Evolutionary conservation across 2,329 filamentous ascomycete genomes (phyloP).

Genomic region (Alternaria angustiovoidea): DNA sequence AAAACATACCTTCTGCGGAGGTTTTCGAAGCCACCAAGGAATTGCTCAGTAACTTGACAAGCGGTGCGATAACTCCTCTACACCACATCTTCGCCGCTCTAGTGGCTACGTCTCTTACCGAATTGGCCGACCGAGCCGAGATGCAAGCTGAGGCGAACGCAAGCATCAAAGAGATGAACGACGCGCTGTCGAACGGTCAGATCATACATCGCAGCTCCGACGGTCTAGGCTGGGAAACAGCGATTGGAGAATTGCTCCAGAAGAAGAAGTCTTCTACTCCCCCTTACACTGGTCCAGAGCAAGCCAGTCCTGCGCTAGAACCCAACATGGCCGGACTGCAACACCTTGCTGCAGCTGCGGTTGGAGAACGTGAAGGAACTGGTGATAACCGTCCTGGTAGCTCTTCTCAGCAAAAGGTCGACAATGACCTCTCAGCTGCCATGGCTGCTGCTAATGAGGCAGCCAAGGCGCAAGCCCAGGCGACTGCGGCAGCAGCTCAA

Average conservation of each 20-base stretch:
- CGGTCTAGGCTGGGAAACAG: conserved; percentile 46
- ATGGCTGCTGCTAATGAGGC: conserved; percentile 46
- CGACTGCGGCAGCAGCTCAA: conserved; percentile 47
- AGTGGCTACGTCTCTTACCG: conserved; percentile 45
- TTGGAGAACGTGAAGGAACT: conserved; percentile 45
- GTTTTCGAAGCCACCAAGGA: conserved; percentile 39
- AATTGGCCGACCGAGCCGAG: conserved; percentile 47
- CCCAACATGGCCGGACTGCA: conserved; percentile 51
- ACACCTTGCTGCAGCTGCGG: conserved; percentile 50
- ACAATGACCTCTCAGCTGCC: conserved; percentile 48
- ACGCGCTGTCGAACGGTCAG: conserved; percentile 42
- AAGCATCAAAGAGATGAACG: conserved; percentile 48
- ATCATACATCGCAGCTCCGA: conserved; percentile 43
- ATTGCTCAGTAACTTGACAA: conserved; percentile 38
- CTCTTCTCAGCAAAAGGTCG: conserved; percentile 29
- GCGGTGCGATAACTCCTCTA: conserved; percentile 41
- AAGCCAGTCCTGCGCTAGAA: conserved; percentile 34
- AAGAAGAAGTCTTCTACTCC: conserved; percentile 40
- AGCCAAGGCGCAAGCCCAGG: conserved; percentile 35
- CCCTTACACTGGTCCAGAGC: conserved; percentile 30
- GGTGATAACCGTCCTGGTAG: conserved; percentile 20
- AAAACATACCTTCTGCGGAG: conserved; percentile 33
- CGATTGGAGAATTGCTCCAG: conserved; percentile 43
- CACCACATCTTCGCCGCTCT: conserved; percentile 49
- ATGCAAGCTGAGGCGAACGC: conserved; percentile 47